Conservation (phyloP, 2,329 filamentous ascomycete genomes). For the Trichoderma sp. region DNA sequence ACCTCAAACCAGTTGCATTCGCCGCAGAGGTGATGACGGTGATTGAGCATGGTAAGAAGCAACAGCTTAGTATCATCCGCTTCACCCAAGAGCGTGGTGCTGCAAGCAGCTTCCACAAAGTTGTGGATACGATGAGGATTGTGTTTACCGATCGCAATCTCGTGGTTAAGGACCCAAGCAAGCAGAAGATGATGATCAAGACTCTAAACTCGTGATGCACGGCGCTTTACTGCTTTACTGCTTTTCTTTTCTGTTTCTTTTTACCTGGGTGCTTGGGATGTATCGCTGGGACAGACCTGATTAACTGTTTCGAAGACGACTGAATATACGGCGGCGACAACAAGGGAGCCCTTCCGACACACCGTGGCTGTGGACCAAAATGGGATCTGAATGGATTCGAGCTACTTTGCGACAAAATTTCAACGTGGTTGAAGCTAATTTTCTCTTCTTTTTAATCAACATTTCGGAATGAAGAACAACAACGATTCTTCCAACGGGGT, state of each 20-base stretch:
- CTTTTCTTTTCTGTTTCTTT: neutral
- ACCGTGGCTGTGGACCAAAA: neutral
- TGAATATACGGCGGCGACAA: neutral
- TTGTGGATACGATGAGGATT: constrained; percentile 71
- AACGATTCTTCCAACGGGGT: neutral
- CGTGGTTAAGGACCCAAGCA: constrained; percentile 65
- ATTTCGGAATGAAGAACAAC: neutral
- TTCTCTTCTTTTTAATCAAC: neutral
- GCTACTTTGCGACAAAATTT: neutral
- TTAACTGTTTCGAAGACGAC: constrained; percentile 12
- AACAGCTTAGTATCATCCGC: constrained; percentile 73
- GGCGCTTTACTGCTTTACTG: neutral
- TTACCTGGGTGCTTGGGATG: neutral
- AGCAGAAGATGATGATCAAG: constrained; percentile 71
- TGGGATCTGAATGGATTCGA: neutral
- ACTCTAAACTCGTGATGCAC: constrained; percentile 52
- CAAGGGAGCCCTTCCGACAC: neutral
- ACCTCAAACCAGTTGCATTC: constrained; percentile 84
- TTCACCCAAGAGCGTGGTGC: constrained; percentile 92
- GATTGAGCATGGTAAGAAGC: constrained; percentile 77
- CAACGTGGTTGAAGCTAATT: neutral
- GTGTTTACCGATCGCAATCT: constrained; percentile 64
- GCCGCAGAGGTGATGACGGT: constrained; percentile 85
- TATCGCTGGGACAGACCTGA: neutral
- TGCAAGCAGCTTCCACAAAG: constrained; percentile 80